phyloP scores from a whole-genome alignment of 2,329 filamentous ascomycete species.

The Trichoderma asperellum region DNA sequence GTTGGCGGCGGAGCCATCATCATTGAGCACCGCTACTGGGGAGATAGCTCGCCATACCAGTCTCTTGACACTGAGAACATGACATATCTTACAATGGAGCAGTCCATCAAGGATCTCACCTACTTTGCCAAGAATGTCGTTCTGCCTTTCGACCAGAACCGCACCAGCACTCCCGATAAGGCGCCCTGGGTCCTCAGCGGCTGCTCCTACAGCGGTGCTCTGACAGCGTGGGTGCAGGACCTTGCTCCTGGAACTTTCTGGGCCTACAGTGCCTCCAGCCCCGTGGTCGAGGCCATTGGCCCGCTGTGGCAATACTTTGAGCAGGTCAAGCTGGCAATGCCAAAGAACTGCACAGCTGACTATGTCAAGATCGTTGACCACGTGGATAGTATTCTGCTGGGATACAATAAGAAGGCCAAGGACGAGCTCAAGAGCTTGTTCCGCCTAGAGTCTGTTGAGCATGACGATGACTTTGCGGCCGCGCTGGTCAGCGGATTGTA shows the following conservation, averaged over 20 bases:
- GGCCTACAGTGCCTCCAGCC: slow-evolving; percentile 76
- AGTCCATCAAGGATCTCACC: slow-evolving; percentile 73
- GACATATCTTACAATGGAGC: slow-evolving; percentile 77
- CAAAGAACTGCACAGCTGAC: slow-evolving; percentile 63
- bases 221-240: slow-evolving; percentile 72
- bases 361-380: slow-evolving; percentile 58
- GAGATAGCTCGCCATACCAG: slow-evolving; percentile 67
- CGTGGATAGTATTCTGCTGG: slow-evolving; percentile 53
- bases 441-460: slow-evolving; percentile 46
- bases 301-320: slow-evolving; percentile 68
- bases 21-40: slow-evolving; percentile 84
- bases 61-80: slow-evolving; percentile 69
- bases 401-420: slow-evolving; percentile 38
- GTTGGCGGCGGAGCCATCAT: slow-evolving; percentile 74
- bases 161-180: slow-evolving; percentile 64
- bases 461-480: slow-evolving; percentile 55
- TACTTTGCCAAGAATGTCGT: slow-evolving; percentile 74
- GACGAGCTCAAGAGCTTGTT: slow-evolving; percentile 51
- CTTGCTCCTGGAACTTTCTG: slow-evolving; percentile 76
- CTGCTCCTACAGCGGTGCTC: slow-evolving; percentile 77
- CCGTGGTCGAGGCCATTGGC: slow-evolving; percentile 73
- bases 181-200: slow-evolving; percentile 77
- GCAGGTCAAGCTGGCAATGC: slow-evolving; percentile 49
- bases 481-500: slow-evolving; percentile 37
- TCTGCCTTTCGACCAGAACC: slow-evolving; percentile 67